A percentile compares a stretch with the other conserved stretches of the same genome.
These are phyloP conservation scores for Tephrocybe sp. DNA, from an alignment of 768 basidiomycete species.

Conservation along the genomic window DNA sequence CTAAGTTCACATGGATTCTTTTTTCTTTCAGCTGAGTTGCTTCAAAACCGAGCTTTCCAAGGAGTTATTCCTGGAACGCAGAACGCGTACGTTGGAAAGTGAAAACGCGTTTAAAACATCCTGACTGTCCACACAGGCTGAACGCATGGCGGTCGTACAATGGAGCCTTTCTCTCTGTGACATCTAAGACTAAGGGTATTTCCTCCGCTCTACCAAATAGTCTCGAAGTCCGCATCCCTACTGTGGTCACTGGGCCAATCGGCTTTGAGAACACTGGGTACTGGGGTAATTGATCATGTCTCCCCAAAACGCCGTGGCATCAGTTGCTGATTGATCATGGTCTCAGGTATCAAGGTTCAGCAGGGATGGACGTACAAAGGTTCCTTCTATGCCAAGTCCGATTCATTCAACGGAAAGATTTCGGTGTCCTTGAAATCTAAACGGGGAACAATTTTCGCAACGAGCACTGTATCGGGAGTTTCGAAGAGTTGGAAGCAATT, in stretches of 20 bases:
- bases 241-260: slow-evolving; percentile 28
- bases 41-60: slow-evolving; percentile 62
- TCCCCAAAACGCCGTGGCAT: not conserved
- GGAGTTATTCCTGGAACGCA: slow-evolving; percentile 46
- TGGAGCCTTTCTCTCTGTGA: slow-evolving; percentile 32
- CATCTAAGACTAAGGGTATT: slow-evolving; percentile 41
- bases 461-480: slow-evolving; percentile 23
- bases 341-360: slow-evolving; percentile 51
- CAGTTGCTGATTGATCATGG: not conserved
- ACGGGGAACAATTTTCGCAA: slow-evolving; percentile 36
- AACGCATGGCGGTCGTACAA: slow-evolving; percentile 44
- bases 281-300: slow-evolving; percentile 33
- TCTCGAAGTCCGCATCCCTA: slow-evolving; percentile 44
- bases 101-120: not conserved
- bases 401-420: slow-evolving; percentile 30
- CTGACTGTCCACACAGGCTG: slow-evolving; percentile 19
- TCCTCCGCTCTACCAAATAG: slow-evolving; percentile 54
- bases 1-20: not conserved
- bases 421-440: slow-evolving; percentile 38
- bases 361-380: slow-evolving; percentile 52
- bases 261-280: slow-evolving; percentile 56
- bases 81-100: slow-evolving; percentile 25
- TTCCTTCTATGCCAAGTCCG: slow-evolving; percentile 45
- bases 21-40: slow-evolving; percentile 26
- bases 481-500: slow-evolving; percentile 48